A percentile compares a stretch with the other conserved stretches of the same genome.
Evolutionary conservation across 306 rosid species (phyloP).

Genomic region (Hippophae gyantsensis): DNA sequence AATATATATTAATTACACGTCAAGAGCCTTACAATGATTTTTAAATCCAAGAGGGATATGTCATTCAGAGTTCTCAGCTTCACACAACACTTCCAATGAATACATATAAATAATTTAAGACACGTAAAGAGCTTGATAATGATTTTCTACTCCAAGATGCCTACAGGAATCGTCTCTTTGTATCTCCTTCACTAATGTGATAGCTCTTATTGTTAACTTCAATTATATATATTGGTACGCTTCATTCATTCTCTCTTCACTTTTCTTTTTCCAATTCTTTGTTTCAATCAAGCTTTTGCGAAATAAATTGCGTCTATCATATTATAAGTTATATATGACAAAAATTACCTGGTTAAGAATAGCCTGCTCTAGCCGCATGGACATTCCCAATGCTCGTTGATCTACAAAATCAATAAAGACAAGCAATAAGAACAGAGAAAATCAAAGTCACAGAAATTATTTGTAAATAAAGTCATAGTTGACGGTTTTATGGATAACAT

Average conservation of each 20-base stretch:
- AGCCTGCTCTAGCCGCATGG: slow-evolving; percentile 95
- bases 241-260: too few relatives aligned
- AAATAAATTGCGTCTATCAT: background rate
- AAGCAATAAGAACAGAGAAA: slow-evolving; percentile 16
- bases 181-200: too few relatives aligned
- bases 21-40: background rate
- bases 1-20: background rate
- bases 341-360: slow-evolving; percentile 70
- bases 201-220: too few relatives aligned
- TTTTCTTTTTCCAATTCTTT: too few relatives aligned
- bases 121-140: too few relatives aligned
- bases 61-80: background rate
- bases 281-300: background rate
- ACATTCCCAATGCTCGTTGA: slow-evolving; percentile 99
- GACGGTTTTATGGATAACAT: slow-evolving; percentile 22
- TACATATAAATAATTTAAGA: too few relatives aligned
- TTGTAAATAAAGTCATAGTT: slow-evolving; percentile 1
- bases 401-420: slow-evolving; percentile 30
- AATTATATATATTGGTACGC: too few relatives aligned
- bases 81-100: too few relatives aligned
- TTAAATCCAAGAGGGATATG: background rate
- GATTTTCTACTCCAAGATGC: too few relatives aligned
- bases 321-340: slow-evolving; percentile 6
- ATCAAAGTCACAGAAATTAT: background rate
- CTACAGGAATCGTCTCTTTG: too few relatives aligned